These are phyloP conservation scores for Suhomyces ambrosiae DNA, from an alignment of 1,139 yeast genomes.

Conservation along the genomic window DNA sequence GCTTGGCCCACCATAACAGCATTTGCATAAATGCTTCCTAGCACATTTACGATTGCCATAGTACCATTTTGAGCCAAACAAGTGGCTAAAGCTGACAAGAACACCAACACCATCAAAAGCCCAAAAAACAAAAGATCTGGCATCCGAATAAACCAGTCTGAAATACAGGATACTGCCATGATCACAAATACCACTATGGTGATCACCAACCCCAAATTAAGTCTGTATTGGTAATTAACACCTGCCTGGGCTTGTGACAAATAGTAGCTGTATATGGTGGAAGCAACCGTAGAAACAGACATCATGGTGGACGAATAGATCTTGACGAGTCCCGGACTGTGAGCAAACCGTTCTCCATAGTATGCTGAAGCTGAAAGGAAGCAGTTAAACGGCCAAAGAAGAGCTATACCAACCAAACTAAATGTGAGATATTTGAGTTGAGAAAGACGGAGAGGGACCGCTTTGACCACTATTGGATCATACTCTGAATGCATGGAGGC, in stretches of 20 bases:
- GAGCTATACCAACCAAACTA: conserved; percentile 68
- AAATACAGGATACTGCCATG: conserved; percentile 51
- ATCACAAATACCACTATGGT: conserved; percentile 59
- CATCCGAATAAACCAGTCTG: conserved; percentile 41
- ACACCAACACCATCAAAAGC: conserved; percentile 58
- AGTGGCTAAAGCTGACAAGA: conserved; percentile 63
- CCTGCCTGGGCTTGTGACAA: conserved; percentile 69
- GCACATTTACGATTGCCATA: conserved; percentile 80
- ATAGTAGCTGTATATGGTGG: conserved; percentile 60
- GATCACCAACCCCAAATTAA: conserved; percentile 58
- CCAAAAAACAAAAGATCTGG: conserved; percentile 43
- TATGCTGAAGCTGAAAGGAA: conserved; percentile 84
- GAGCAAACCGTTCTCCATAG: conserved; percentile 65
- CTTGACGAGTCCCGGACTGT: conserved; percentile 54
- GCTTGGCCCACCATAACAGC: conserved; percentile 96
- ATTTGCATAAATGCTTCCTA: conserved; percentile 78
- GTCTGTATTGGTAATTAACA: conserved; percentile 64
- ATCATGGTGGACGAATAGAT: conserved; percentile 83
- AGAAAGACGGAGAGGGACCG: conserved; percentile 27
- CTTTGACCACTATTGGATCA: conserved; percentile 33
- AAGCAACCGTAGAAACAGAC: conserved; percentile 79
- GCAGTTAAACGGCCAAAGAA: conserved; percentile 97
- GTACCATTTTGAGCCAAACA: conserved; percentile 86
- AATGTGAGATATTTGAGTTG: conserved; percentile 63
- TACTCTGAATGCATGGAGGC: conserved; percentile 5